Percentiles rank a stretch among this genome's conserved stretches.
Evolutionary conservation across 495 filamentous ascomycete species (phyloP).

Genomic region (Rusavskia elegans): DNA sequence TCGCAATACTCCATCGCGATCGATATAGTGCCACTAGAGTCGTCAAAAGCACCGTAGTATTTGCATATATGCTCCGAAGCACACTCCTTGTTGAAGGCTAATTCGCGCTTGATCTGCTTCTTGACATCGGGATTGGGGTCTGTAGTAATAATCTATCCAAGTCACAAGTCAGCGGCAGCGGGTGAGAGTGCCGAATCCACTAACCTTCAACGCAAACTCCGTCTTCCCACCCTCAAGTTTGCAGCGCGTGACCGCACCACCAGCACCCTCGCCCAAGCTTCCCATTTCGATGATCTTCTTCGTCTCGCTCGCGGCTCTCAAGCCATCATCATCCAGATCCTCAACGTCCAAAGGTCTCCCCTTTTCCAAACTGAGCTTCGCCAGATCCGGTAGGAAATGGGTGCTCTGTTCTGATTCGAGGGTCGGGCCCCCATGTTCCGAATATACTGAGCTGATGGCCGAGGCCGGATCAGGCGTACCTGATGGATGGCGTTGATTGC

Average conservation of each 20-base stretch:
- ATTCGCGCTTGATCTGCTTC: slow-evolving; percentile 90
- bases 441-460: slow-evolving; percentile 71
- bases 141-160: slow-evolving; percentile 76
- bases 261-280: slow-evolving; percentile 84
- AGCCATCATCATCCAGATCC: slow-evolving; percentile 85
- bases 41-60: slow-evolving; percentile 94
- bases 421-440: slow-evolving; percentile 49
- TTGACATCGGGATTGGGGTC: slow-evolving; percentile 95
- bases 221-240: slow-evolving; percentile 81
- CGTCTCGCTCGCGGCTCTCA: slow-evolving; percentile 80
- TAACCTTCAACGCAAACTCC: slow-evolving; percentile 89
- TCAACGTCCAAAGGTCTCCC: slow-evolving; percentile 75
- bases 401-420: slow-evolving; percentile 67
- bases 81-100: slow-evolving; percentile 95
- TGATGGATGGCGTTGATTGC: slow-evolving; percentile 34
- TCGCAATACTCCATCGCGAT: slow-evolving; percentile 99
- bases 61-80: slow-evolving; percentile 86
- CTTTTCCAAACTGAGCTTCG: slow-evolving; percentile 61
- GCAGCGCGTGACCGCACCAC: slow-evolving; percentile 86
- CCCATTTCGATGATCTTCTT: slow-evolving; percentile 78
- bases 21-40: slow-evolving; percentile 82
- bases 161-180: background rate
- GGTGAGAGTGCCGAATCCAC: background rate
- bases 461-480: slow-evolving; percentile 75
- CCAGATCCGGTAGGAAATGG: slow-evolving; percentile 51